A percentile compares a stretch with the other conserved stretches of the same genome.
phyloP scores from a whole-genome alignment of 139 green algal species.

The Desmodesmus armatus region DNA sequence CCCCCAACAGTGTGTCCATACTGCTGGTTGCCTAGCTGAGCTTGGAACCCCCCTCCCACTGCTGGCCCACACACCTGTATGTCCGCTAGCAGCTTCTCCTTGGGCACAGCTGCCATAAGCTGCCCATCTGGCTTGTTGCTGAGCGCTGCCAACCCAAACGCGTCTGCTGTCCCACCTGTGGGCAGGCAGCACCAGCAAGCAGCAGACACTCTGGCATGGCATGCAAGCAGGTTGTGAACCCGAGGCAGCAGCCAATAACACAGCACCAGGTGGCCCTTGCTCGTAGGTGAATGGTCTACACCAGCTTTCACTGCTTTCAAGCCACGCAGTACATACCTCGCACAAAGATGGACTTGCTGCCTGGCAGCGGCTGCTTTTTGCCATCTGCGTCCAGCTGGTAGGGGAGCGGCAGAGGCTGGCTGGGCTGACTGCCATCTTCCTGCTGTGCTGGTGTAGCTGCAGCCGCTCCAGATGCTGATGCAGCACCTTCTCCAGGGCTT shows the following conservation, averaged over 20 bases:
- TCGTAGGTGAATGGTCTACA: neutral
- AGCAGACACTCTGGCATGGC: neutral
- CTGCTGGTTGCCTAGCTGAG: too few relatives aligned
- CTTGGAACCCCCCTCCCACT: too few relatives aligned
- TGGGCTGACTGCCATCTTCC: constrained; percentile 10
- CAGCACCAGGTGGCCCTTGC: too few relatives aligned
- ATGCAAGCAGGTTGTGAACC: neutral
- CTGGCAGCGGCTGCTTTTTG: constrained; percentile 55
- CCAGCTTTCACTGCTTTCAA: neutral
- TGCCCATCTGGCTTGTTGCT: neutral
- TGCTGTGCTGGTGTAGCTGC: neutral
- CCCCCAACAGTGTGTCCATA: too few relatives aligned
- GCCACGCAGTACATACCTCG: constrained; percentile 45
- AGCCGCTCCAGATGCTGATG: neutral
- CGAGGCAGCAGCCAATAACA: too few relatives aligned
- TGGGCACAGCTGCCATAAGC: constrained; percentile 36
- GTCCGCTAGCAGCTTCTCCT: constrained; percentile 76
- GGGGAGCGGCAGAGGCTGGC: constrained; percentile 51
- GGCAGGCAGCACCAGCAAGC: too few relatives aligned
- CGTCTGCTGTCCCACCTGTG: constrained; percentile 28
- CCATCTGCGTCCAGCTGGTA: constrained; percentile 60
- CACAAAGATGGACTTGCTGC: constrained; percentile 67
- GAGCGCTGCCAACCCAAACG: constrained; percentile 1
- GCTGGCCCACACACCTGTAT: too few relatives aligned
- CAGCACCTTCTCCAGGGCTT: neutral